phyloP scores from a whole-genome alignment of 495 filamentous ascomycete species.

The Aspergillus homomorphus region DNA sequence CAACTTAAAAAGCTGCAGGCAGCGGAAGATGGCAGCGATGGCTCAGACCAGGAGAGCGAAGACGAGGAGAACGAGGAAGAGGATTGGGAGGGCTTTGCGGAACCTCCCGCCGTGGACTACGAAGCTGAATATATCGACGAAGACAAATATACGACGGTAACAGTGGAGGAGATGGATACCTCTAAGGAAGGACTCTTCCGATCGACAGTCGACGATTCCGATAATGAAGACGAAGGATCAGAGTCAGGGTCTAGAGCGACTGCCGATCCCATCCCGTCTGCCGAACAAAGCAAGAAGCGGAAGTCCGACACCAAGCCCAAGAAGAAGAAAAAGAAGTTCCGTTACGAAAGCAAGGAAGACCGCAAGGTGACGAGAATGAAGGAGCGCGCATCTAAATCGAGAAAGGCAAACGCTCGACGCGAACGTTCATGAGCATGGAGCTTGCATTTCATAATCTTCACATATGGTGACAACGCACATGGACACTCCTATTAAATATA shows the following conservation, averaged over 20 bases:
- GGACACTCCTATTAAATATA: constrained; percentile 13
- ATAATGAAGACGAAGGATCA: constrained; percentile 36
- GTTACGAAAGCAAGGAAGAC: constrained; percentile 83
- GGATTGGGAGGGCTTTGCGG: constrained; percentile 59
- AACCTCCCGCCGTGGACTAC: constrained; percentile 61
- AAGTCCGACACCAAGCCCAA: constrained; percentile 56
- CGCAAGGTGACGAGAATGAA: constrained; percentile 65
- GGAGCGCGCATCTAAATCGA: constrained; percentile 59
- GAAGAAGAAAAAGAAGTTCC: constrained; percentile 83
- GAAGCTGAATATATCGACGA: constrained; percentile 97
- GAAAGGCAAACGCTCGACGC: constrained; percentile 44
- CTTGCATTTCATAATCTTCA: not conserved
- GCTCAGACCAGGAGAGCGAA: constrained; percentile 27
- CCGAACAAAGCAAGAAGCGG: constrained; percentile 48
- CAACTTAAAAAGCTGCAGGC: constrained; percentile 53
- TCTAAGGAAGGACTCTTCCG: constrained; percentile 66
- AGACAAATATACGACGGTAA: constrained; percentile 91
- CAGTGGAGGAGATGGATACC: constrained; percentile 84
- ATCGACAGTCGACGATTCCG: constrained; percentile 46
- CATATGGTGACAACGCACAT: not conserved
- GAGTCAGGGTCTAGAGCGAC: constrained; percentile 29
- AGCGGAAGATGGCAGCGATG: constrained; percentile 50
- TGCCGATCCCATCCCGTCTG: constrained; percentile 23
- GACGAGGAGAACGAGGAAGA: constrained; percentile 30
- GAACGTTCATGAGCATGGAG: constrained; percentile 27